phyloP scores from a whole-genome alignment of 495 filamentous ascomycete genomes.

The Aspergillus sclerotioniger region DNA sequence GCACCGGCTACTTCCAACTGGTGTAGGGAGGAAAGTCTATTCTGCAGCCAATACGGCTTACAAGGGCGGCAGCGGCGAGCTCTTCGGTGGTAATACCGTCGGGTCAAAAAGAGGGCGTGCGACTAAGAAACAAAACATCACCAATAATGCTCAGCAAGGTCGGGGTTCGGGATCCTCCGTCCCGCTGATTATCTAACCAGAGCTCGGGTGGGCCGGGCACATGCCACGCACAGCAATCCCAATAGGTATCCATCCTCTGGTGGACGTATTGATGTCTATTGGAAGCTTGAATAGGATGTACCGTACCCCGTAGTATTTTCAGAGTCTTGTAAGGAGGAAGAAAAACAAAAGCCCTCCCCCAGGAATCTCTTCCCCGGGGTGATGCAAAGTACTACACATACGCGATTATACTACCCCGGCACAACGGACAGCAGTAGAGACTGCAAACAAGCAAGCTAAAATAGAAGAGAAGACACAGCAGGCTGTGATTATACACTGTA shows the following conservation, averaged over 20 bases:
- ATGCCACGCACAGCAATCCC: background rate
- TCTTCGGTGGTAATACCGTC: background rate
- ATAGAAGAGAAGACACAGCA: slow-evolving; percentile 4
- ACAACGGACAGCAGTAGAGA: too few species aligned
- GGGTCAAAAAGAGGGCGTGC: slow-evolving; percentile 12
- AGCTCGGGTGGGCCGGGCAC: background rate
- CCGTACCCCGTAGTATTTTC: background rate
- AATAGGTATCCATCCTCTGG: background rate
- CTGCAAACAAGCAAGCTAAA: background rate
- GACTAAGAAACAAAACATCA: slow-evolving; percentile 20
- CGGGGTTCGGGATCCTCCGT: slow-evolving; percentile 20
- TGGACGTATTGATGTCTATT: background rate
- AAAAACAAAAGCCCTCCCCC: too few species aligned
- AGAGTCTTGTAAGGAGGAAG: background rate
- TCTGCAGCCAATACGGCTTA: background rate
- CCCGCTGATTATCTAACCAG: slow-evolving; percentile 22
- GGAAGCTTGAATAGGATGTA: background rate
- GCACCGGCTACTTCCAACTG: background rate
- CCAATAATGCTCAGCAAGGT: slow-evolving; percentile 10
- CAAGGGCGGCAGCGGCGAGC: slow-evolving; percentile 5
- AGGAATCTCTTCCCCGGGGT: background rate
- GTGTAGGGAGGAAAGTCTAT: background rate
- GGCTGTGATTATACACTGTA: slow-evolving; percentile 17
- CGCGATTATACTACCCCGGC: too few species aligned
- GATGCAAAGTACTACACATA: too few species aligned